Percentiles rank a stretch among this genome's conserved stretches.
These are phyloP conservation scores for Suillus plorans DNA, from an alignment of 768 basidiomycete genomes.

Conservation along the genomic window DNA sequence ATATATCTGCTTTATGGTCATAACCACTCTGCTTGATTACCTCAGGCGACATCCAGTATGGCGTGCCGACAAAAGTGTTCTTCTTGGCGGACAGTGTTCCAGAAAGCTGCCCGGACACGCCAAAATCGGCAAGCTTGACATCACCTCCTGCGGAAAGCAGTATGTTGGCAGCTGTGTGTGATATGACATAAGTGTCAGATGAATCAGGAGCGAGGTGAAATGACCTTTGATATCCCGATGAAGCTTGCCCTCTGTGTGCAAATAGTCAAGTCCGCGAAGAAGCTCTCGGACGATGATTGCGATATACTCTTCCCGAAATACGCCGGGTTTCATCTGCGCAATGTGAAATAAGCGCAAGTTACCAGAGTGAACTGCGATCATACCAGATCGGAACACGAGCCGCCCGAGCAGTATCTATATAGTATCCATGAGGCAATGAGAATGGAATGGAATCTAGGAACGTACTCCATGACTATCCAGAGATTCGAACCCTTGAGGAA, in stretches of 20 bases:
- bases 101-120: constrained; percentile 95
- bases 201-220: constrained; percentile 10
- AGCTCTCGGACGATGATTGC: constrained; percentile 95
- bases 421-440: constrained; percentile 10
- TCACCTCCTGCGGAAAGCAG: constrained; percentile 89
- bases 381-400: constrained; percentile 96
- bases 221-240: constrained; percentile 99
- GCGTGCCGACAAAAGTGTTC: constrained; percentile 97
- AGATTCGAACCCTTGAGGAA: constrained; percentile 93
- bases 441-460: constrained; percentile 14
- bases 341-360: constrained; percentile 9
- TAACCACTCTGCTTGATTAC: constrained; percentile 99
- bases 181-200: background rate
- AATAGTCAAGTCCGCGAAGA: constrained; percentile 88
- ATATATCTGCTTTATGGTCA: constrained; percentile 98
- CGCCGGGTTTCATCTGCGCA: constrained; percentile 93
- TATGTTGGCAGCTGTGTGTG: constrained; percentile 81
- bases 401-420: constrained; percentile 90
- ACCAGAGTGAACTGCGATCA: constrained; percentile 24
- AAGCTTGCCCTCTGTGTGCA: constrained; percentile 94
- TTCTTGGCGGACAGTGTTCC: constrained; percentile 92
- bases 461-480: constrained; percentile 99
- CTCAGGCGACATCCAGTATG: constrained; percentile 99
- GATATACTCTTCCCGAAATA: constrained; percentile 98
- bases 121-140: constrained; percentile 98